These are phyloP conservation scores for Chaetomiaceae sp. DNA, from an alignment of 2,329 filamentous ascomycete species.

Conservation along the genomic window DNA sequence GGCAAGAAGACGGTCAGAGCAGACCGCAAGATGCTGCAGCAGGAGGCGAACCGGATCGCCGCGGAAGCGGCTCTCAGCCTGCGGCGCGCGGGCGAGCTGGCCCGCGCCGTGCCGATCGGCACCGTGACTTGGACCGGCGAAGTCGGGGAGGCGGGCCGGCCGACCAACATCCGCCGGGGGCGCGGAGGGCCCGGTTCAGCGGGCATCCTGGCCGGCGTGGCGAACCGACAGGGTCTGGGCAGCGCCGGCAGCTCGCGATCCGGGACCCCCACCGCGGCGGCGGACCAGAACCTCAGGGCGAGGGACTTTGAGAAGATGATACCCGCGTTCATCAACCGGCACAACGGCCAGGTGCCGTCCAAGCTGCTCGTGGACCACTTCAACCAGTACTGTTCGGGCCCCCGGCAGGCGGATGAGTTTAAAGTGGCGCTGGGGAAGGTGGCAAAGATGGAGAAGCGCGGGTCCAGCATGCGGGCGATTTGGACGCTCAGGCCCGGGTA, in stretches of 20 bases:
- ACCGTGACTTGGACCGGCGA: conserved; percentile 92
- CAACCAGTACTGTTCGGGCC: conserved; percentile 67
- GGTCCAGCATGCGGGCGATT: conserved; percentile 46
- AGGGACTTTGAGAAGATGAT: conserved; percentile 68
- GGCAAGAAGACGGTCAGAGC: conserved; percentile 65
- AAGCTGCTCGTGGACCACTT: conserved; percentile 90
- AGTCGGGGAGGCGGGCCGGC: conserved; percentile 69
- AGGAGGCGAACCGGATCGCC: conserved; percentile 75
- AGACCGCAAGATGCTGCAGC: conserved; percentile 70
- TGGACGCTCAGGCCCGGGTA: conserved; percentile 43
- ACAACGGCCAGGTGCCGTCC: conserved; percentile 72
- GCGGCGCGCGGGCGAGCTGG: conserved; percentile 64
- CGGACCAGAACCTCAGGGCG: conserved; percentile 37
- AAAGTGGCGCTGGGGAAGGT: conserved; percentile 72
- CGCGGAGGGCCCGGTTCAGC: conserved; percentile 47
- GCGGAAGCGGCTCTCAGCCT: conserved; percentile 72
- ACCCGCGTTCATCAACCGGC: conserved; percentile 67
- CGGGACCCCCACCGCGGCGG: conserved; percentile 32
- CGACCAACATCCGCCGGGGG: conserved; percentile 42
- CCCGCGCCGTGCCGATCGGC: conserved; percentile 67
- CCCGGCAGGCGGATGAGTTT: conserved; percentile 68
- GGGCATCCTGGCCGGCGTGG: conserved; percentile 50
- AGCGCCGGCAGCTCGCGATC: conserved; percentile 42
- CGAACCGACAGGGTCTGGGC: conserved; percentile 49
- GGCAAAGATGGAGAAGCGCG: conserved; percentile 60